Evolutionary conservation across 2,329 filamentous ascomycete species (phyloP).

Genomic region (Fusarium solani-melongenae): DNA sequence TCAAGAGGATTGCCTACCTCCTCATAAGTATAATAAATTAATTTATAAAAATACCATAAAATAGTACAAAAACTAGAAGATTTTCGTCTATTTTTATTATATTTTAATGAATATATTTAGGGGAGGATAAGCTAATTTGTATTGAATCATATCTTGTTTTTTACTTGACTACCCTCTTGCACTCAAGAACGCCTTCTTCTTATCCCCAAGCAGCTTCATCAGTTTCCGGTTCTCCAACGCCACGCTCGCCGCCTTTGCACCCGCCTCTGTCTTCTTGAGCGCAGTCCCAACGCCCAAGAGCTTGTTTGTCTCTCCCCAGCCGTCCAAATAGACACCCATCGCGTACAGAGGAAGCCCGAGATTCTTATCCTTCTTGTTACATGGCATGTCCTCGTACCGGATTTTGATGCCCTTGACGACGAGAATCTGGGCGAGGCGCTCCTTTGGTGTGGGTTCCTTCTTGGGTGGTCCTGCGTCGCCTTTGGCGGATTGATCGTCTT

Average conservation of each 20-base stretch:
- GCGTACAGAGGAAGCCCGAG: constrained; percentile 68
- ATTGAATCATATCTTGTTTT: too few species aligned
- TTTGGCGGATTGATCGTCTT: neutral
- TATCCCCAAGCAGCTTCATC: constrained; percentile 60
- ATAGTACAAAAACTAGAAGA: too few species aligned
- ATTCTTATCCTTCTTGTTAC: constrained; percentile 64
- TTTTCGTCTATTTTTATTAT: too few species aligned
- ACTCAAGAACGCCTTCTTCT: constrained; percentile 58
- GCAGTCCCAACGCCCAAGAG: constrained; percentile 72
- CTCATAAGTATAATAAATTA: too few species aligned
- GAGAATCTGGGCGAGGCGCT: constrained; percentile 53
- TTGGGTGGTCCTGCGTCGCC: neutral
- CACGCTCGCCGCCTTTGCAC: constrained; percentile 71
- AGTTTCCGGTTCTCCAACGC: constrained; percentile 75
- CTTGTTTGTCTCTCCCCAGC: constrained; percentile 73
- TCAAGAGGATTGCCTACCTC: too few species aligned
- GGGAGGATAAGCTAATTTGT: too few species aligned
- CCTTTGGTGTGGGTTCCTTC: constrained; percentile 41
- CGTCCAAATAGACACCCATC: constrained; percentile 73
- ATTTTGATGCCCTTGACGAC: constrained; percentile 68
- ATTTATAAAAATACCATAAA: too few species aligned
- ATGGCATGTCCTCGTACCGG: constrained; percentile 68
- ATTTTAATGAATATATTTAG: too few species aligned
- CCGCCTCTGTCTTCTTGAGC: constrained; percentile 76
- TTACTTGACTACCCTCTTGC: constrained; percentile 25